A percentile compares a stretch with the other conserved stretches of the same genome.
Conservation (phyloP, 768 basidiomycete species). For the Boletus eberwhitei region DNA sequence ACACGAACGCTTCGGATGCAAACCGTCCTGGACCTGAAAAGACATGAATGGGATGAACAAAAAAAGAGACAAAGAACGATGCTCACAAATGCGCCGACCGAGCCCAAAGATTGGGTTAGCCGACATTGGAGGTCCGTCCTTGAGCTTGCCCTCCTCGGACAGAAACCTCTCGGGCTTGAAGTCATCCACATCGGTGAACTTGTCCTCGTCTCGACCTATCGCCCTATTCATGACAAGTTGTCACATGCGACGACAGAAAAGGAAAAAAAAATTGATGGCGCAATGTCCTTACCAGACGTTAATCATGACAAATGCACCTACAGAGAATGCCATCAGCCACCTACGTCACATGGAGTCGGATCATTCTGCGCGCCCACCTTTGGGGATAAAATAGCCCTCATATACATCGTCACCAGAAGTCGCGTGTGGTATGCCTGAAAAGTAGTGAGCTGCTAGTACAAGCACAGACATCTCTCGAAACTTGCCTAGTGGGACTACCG, state of each 20-base stretch:
- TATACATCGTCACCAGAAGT: conserved; percentile 24
- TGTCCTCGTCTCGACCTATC: conserved; percentile 21
- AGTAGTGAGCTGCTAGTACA: background rate
- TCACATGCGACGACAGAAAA: background rate
- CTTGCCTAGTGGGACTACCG: conserved; percentile 24
- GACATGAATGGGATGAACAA: background rate
- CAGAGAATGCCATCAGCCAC: background rate
- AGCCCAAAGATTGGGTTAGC: conserved; percentile 25
- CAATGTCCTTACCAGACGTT: conserved; percentile 33
- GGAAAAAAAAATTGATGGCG: rapidly evolving
- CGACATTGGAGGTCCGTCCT: conserved; percentile 2
- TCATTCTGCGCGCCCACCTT: conserved; percentile 23
- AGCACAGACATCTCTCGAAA: background rate
- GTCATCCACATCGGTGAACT: conserved; percentile 17
- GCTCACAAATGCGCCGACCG: conserved; percentile 25
- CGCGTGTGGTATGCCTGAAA: conserved; percentile 25
- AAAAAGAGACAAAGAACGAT: no score
- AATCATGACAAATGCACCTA: conserved; percentile 30
- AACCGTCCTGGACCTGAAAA: conserved; percentile 21
- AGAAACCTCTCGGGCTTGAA: conserved; percentile 30
- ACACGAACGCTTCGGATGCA: conserved; percentile 20
- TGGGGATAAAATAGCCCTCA: conserved; percentile 40
- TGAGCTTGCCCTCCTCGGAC: conserved; percentile 10
- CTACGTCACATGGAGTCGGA: background rate
- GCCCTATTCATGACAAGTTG: conserved; percentile 12